Evolutionary conservation across 371 early-diverging fungal genomes (phyloP), one percentile per base, ranked within the genome.

Genomic region (Mortierella sp.): DNA sequence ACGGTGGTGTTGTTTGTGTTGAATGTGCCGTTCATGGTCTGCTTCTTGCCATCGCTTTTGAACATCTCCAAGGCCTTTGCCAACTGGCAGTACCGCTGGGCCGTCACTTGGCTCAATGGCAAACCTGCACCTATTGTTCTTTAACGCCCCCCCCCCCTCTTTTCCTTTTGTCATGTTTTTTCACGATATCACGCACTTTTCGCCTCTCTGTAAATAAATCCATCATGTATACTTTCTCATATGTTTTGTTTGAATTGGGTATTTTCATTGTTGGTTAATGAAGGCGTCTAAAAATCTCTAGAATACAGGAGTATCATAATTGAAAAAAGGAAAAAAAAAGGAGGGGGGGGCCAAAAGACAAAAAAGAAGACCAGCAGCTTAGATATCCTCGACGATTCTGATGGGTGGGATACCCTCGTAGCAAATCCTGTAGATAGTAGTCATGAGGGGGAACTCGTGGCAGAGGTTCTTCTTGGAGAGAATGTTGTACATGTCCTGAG

Each of bases 401-500:
- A 89, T 84, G 38, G 91, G 88, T 44, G 91, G 89, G 51, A 86
- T 84, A 84, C 75, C 89, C 87, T 96, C 95, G 88, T 96, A 98
- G 77, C 96, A 95, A 78, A 99, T 96, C 74, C 93, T 89, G 88
- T 98, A 97, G 44, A 99, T 95, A 80, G 94, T 93, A 21, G 93
- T 94, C 90, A 98, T 97, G 49, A 98, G 89, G 14, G 98, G 98
- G 91, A 97, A 95, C 89, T 97, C 94, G 16, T 92, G 81, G 18
- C 89, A 90, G 78, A 95, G 83, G 35, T 92, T 89, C 75, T 93
- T 87, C 63, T 89, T 90, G 63, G 89, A 87, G 75, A 99, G 89
- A 84, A 97, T 97, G 79, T 94, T 89, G 85, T 96, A 90, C 65
- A 99, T 95, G 88, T 98, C 98, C 88, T 95, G 90, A 38, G 97